Conservation (phyloP, 192 early-diverging fungal species). For the Jimgerdemannia flammicorona region DNA sequence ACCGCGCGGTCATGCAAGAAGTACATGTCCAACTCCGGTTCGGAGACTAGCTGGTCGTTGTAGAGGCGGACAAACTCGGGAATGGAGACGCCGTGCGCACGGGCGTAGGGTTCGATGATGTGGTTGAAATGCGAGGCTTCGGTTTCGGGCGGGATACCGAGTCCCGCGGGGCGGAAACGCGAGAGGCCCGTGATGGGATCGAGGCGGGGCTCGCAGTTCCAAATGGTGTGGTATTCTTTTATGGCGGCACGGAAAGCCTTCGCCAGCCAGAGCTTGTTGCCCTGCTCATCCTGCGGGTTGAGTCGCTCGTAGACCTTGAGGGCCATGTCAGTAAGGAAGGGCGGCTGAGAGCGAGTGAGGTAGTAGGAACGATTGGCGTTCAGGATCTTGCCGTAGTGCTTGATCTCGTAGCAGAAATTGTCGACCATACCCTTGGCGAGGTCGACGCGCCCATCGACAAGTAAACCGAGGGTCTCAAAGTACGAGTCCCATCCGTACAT, state of each 20-base stretch:
- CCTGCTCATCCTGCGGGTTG: constrained; percentile 32
- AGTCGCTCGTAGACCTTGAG: constrained; percentile 73
- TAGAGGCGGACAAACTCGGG: constrained; percentile 76
- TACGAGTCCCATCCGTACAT: constrained; percentile 99
- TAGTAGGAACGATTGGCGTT: constrained; percentile 99
- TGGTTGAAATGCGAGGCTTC: constrained; percentile 90
- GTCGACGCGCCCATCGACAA: constrained; percentile 81
- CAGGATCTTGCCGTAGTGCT: constrained; percentile 97
- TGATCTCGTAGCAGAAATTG: constrained; percentile 96
- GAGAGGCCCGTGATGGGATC: constrained; percentile 74
- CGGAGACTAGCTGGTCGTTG: constrained; percentile 57
- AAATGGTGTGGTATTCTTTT: constrained; percentile 91
- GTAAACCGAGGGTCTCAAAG: constrained; percentile 87
- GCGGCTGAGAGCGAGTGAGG: constrained; percentile 94
- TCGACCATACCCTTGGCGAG: constrained; percentile 95
- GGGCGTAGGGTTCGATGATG: constrained; percentile 78
- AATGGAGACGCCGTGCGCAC: constrained; percentile 56
- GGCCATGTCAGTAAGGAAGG: constrained; percentile 97
- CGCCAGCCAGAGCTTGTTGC: constrained; percentile 73
- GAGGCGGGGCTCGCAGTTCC: constrained; percentile 79
- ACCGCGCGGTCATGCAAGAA: constrained; percentile 98
- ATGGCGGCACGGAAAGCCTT: constrained; percentile 67
- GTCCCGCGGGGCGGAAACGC: constrained; percentile 83
- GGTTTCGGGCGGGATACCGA: constrained; percentile 98
- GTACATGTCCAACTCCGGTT: constrained; percentile 88